Evolutionary conservation across 2,329 filamentous ascomycete species (phyloP), one percentile per base, ranked within the genome.

Genomic region (Aspergillus persii): DNA sequence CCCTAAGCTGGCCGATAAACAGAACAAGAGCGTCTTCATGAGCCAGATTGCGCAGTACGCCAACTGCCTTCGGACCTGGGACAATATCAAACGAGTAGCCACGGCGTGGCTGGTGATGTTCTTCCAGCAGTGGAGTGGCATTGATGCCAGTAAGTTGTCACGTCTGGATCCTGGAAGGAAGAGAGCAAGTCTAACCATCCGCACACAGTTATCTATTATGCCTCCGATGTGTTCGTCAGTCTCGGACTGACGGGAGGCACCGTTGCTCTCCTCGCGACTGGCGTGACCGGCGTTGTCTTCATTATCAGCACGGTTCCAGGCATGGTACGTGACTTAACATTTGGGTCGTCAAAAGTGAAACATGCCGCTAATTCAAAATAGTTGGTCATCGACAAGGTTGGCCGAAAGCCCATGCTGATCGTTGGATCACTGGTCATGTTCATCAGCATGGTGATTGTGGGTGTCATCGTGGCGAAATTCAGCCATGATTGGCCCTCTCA

Each of bases 31-130:
- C 59, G 69, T 80, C 0, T 78, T 77, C 66, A 67, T 68, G 63
- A 66, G 78, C 26, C 77, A 84, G 66, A 71, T 83, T 51, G 81
- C 81, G 0, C 81, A 83, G 60, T 84, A 84, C 61, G 74, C 72
- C 57, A 78, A 81, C 56, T 77, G 79, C 47, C 69, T 83, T 59
- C 72, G 78, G 29, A 79, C 77, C 8, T 76, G 70, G 76, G 81
- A 83, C 60, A 83, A 83, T 66, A 75, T 84, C 60, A 80, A 80
- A 70, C 74, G 79, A 41, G 77, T 81, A 3, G 61, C 73, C 6
- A 78, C 73, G 8, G 79, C 76, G 2, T 78, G 76, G 74, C 62
- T 79, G 33, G 63, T 81, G 11, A 81, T 81, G 79, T 80, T 81
- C 64, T 80, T 79, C 65, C 80, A 81, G 65, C 79, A 81, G 59